These are phyloP conservation scores for Nevesoporus exiguus DNA, from an alignment of 768 basidiomycete species.

Conservation along the genomic window DNA sequence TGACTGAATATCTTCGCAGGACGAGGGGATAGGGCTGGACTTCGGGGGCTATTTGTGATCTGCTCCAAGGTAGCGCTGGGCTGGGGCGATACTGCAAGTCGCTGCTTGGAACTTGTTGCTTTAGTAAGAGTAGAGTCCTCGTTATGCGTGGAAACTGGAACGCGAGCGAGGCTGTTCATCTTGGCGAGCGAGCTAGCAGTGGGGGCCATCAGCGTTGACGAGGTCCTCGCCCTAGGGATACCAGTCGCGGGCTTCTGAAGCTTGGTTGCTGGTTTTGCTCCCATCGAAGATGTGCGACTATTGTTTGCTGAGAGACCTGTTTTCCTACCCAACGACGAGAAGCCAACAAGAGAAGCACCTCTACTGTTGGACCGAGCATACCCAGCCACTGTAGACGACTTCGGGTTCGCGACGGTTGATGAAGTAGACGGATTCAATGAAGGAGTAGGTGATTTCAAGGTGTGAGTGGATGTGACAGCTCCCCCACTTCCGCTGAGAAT, in stretches of 20 bases:
- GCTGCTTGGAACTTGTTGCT: slow-evolving; percentile 15
- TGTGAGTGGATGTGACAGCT: slow-evolving; percentile 12
- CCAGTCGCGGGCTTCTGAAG: slow-evolving; percentile 5
- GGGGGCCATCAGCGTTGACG: slow-evolving; percentile 62
- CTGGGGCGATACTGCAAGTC: slow-evolving; percentile 9
- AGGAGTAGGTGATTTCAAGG: slow-evolving; percentile 21
- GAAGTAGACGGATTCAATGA: slow-evolving; percentile 12
- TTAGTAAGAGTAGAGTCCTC: slow-evolving; percentile 16
- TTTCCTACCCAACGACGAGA: slow-evolving; percentile 41
- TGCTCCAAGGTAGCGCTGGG: slow-evolving; percentile 26
- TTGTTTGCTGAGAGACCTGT: slow-evolving; percentile 25
- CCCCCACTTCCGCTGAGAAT: slow-evolving; percentile 7
- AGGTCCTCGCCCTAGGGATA: slow-evolving; percentile 28
- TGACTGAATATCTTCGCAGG: slow-evolving; percentile 50
- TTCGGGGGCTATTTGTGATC: slow-evolving; percentile 34
- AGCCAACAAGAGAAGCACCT: slow-evolving; percentile 20
- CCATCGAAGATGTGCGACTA: slow-evolving; percentile 28
- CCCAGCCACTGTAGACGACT: slow-evolving; percentile 17
- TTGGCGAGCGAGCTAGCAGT: slow-evolving; percentile 78
- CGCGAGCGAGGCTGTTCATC: slow-evolving; percentile 28
- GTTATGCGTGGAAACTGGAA: slow-evolving; percentile 19
- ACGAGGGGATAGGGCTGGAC: slow-evolving; percentile 9
- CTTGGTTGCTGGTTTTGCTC: slow-evolving; percentile 16
- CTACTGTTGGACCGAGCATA: slow-evolving; percentile 14
- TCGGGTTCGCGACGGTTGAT: slow-evolving; percentile 12